Conservation (phyloP, 2,329 filamentous ascomycete genomes). For the Trichoderma sp. region DNA sequence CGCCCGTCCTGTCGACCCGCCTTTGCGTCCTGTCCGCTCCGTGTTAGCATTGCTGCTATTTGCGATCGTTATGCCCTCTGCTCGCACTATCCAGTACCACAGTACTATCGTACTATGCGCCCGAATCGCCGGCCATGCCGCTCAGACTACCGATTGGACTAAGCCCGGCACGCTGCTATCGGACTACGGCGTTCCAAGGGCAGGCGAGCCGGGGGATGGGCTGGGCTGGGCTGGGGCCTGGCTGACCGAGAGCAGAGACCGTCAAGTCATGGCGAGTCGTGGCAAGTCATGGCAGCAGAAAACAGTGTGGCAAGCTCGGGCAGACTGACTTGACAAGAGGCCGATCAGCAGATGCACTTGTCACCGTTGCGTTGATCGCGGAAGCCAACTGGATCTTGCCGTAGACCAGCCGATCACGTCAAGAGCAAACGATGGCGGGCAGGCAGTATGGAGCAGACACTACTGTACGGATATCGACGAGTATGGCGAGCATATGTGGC, state of each 20-base stretch:
- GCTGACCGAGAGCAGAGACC: too few species aligned
- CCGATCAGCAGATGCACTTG: slow-evolving; percentile 8
- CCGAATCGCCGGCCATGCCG: slow-evolving; percentile 7
- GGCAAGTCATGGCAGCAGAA: background rate
- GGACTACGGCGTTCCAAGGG: background rate
- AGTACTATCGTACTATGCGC: background rate
- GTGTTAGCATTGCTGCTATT: slow-evolving; percentile 2
- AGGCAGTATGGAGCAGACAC: background rate
- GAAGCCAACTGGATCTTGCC: slow-evolving; percentile 16
- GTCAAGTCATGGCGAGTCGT: background rate
- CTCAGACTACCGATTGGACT: slow-evolving; percentile 15
- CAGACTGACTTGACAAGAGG: background rate
- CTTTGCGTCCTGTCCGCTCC: background rate
- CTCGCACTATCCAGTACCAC: too few species aligned
- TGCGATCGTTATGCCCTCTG: background rate
- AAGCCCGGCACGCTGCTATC: slow-evolving; percentile 11
- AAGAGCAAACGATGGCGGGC: slow-evolving; percentile 1
- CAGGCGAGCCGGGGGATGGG: background rate
- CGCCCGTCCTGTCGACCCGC: slow-evolving; percentile 5
- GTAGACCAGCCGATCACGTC: slow-evolving; percentile 15
- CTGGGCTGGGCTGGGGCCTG: background rate
- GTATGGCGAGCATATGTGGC: background rate
- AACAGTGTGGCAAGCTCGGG: background rate
- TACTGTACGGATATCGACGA: too few species aligned
- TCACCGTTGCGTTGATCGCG: slow-evolving; percentile 10